Conservation (phyloP, 225 moss, liverwort and hornwort species). For the Rhytidiadelphus loreus region DNA sequence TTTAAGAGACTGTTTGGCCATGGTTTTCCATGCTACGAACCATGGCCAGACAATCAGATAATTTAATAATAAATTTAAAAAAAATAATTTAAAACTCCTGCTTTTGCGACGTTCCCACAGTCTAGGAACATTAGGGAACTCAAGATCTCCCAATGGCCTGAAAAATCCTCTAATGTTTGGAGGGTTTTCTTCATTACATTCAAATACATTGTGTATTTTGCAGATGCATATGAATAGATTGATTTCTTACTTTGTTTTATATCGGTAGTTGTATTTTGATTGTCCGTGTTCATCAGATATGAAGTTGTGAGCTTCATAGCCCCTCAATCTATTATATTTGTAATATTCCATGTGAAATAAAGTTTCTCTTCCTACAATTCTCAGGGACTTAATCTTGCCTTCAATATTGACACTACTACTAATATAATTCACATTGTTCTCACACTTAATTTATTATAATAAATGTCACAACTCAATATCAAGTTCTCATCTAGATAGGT, state of each 20-base stretch:
- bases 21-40: no score
- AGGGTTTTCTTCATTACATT: background rate
- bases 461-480: background rate
- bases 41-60: no score
- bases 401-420: background rate
- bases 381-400: no score
- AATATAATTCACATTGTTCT: background rate
- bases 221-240: accelerated
- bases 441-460: background rate
- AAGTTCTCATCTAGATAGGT: accelerated
- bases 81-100: no score
- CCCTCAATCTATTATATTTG: background rate
- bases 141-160: no score
- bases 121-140: no score
- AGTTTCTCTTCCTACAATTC: background rate
- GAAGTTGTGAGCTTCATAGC: background rate
- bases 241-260: background rate
- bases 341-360: background rate
- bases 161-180: no score
- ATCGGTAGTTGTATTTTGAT: background rate
- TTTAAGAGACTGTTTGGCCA: no score
- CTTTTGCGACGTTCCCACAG: no score
- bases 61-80: no score
- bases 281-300: background rate
- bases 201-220: no score